Base-by-base conservation (phyloP, 306 rosid genomes). In the Rosa lucieae region DNA sequence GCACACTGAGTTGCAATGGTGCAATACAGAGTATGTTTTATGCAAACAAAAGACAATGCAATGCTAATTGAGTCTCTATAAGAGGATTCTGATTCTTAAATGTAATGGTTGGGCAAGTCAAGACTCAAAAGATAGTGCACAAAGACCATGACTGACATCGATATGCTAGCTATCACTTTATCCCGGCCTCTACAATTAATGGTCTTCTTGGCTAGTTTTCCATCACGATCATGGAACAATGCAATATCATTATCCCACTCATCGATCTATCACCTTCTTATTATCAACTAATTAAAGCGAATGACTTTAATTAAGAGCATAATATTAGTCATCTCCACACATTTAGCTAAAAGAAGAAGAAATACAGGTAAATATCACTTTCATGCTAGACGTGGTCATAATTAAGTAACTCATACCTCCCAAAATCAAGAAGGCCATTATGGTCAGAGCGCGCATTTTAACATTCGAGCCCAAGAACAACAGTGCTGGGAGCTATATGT, bases 401-500 rank as follows among this genome's bases (percentile, higher is more conserved):
- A 23, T 23, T 23, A 62, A 12, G 15, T 10, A 32, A 65, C 43
- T 32, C 44, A 65, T 14, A 29, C 8, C 69, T 63, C n/a, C 4
- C 1, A 63, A 62, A 63, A 63, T 47, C 2, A 70, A 70, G 12
- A 44, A 32, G 73, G 55, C 35, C 35, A 69, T 70, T 32, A 12
- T 48, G 44, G 62, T 72, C 48, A 73, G 32, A 52, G 35, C 20
- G 3, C 37, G 37, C 73, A 23, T 14, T 68, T 44, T 17, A 26
- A n/a, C 20, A 42, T 58, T 40, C 61, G 14, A 53, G 44, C 52
- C 8, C 37, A 52, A 12, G 40, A 51, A 2, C 76, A 51, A 2
- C 76, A 10, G 61, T 35, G 62, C 62, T 48, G 26, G 62, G 10
- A 56, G 63, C 76, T 51, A 74, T 56, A 74, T 40, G 58, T 58